Evolutionary conservation across 176 grass and related monocot species (phyloP).

Genomic region (Lolium multiflorum): DNA sequence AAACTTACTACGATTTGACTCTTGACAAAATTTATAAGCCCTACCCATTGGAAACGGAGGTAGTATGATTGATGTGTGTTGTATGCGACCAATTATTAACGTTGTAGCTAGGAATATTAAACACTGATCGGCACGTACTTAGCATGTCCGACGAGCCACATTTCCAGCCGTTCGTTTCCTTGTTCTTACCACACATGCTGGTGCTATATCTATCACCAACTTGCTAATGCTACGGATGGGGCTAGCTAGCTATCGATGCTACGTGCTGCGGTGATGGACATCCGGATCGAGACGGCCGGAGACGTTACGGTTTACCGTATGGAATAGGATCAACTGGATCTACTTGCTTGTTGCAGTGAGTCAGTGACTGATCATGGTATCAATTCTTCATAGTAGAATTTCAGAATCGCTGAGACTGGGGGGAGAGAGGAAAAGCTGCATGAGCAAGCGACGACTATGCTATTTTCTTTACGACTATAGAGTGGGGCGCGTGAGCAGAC

Average conservation of each 20-base stretch:
- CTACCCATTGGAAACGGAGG: too few relatives aligned
- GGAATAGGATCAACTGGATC: background rate
- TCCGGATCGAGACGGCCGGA: background rate
- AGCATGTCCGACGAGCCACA: background rate
- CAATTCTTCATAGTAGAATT: background rate
- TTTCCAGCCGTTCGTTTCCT: background rate
- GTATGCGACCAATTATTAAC: background rate
- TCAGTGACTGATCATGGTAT: background rate
- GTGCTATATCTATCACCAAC: background rate
- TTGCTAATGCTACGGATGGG: background rate
- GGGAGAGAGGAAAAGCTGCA: background rate
- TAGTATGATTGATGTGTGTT: background rate
- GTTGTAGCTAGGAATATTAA: background rate
- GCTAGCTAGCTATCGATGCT: constrained; percentile 16
- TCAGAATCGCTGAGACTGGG: background rate
- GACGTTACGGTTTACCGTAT: background rate
- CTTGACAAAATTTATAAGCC: too few relatives aligned
- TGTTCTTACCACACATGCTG: background rate
- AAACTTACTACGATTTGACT: too few relatives aligned
- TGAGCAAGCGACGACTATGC: background rate
- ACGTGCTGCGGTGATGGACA: background rate
- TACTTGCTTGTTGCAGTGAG: background rate
- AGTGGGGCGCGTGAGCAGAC: constrained; percentile 6
- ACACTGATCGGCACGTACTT: background rate
- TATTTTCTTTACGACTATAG: background rate